Percentiles rank a stretch among this genome's conserved stretches.
These are phyloP conservation scores for Penicillium paneum DNA, from an alignment of 2,329 filamentous ascomycete species.

Conservation along the genomic window DNA sequence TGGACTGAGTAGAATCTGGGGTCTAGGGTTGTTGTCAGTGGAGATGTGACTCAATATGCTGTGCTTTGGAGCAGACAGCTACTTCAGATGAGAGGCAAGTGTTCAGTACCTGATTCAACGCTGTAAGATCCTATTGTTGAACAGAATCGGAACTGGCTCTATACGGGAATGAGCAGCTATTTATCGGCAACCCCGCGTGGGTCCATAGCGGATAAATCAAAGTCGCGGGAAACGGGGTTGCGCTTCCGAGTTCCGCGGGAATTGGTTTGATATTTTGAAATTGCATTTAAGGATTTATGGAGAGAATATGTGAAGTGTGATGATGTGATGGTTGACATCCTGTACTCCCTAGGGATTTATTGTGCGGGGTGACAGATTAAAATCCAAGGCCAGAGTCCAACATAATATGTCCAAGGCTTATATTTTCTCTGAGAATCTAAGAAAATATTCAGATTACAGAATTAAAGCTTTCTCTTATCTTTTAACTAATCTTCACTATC, in stretches of 20 bases:
- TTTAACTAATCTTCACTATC: not conserved
- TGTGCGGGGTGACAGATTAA: not conserved
- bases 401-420: not conserved
- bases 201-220: slow-evolving; percentile 14
- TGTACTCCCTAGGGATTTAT: too few relatives aligned
- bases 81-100: not conserved
- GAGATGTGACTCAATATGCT: not conserved
- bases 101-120: not conserved
- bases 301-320: not conserved
- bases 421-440: too few relatives aligned
- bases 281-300: not conserved
- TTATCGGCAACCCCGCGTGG: slow-evolving; percentile 23
- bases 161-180: slow-evolving; percentile 6
- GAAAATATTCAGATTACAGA: not conserved
- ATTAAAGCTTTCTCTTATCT: not conserved
- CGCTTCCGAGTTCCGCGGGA: not conserved
- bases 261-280: not conserved
- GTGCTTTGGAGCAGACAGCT: not conserved
- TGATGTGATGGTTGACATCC: not conserved
- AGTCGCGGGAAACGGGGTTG: slow-evolving; percentile 13
- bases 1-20: not conserved
- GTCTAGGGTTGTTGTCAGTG: not conserved
- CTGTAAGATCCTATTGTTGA: not conserved
- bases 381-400: not conserved
- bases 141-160: not conserved